phyloP scores from a whole-genome alignment of 371 early-diverging fungal species.

The Syncephalastrum racemosum region DNA sequence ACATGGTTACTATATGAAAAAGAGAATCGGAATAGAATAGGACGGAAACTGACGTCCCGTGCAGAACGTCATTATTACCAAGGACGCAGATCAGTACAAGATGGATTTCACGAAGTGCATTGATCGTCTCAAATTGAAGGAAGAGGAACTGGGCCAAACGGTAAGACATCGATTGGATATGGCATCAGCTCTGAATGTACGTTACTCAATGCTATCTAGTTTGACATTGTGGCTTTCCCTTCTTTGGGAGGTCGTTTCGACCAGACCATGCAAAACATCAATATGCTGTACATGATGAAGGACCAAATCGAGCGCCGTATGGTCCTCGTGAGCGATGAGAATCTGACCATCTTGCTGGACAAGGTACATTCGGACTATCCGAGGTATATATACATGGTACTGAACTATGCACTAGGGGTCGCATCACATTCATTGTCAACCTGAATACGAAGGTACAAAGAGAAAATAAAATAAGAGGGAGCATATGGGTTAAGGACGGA shows the following conservation, averaged over 20 bases:
- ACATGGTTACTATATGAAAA: constrained; percentile 3
- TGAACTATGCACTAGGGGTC: constrained; percentile 46
- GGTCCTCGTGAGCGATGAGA: constrained; percentile 69
- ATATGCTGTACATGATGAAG: constrained; percentile 60
- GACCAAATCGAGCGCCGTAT: constrained; percentile 52
- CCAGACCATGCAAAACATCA: constrained; percentile 79
- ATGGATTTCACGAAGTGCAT: constrained; percentile 92
- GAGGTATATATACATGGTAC: background rate
- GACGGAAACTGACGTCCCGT: background rate
- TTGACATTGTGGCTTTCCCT: constrained; percentile 76
- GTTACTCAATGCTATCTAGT: constrained; percentile 19
- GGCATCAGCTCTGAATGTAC: background rate
- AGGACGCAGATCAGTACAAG: constrained; percentile 61
- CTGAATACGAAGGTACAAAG: constrained; percentile 59
- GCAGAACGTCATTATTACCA: constrained; percentile 53
- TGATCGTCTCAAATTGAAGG: constrained; percentile 31
- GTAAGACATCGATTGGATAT: constrained; percentile 12
- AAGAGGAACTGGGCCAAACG: constrained; percentile 18
- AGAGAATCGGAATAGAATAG: background rate
- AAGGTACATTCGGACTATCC: constrained; percentile 47
- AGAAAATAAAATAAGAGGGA: constrained; percentile 3
- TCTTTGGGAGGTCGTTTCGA: constrained; percentile 91
- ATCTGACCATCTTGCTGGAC: constrained; percentile 68
- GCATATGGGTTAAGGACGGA: background rate
- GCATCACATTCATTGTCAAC: constrained; percentile 66